These are phyloP conservation scores for Drechslerella dactyloides DNA, from an alignment of 2,329 filamentous ascomycete genomes.

Conservation along the genomic window DNA sequence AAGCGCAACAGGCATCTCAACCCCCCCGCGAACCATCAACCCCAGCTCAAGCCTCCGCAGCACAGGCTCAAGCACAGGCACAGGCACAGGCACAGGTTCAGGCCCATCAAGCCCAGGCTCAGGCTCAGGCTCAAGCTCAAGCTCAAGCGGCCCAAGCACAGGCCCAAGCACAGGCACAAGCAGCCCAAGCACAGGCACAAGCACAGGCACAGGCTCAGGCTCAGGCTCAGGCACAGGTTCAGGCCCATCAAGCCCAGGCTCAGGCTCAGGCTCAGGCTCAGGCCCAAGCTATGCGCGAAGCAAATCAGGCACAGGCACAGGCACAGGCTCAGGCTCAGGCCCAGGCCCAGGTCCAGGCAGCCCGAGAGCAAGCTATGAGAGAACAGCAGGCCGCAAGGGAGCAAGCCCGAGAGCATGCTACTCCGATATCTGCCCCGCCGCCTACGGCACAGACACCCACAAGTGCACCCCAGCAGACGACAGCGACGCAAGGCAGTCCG, in stretches of 20 bases:
- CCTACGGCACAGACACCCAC: conserved; percentile 35
- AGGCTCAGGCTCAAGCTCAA: conserved; percentile 14
- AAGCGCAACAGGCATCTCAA: conserved; percentile 33
- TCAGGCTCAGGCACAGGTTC: conserved; percentile 23
- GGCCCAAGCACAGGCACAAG: conserved; percentile 11
- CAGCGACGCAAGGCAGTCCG: conserved; percentile 48
- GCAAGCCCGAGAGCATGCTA: neutral
- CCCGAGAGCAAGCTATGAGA: neutral
- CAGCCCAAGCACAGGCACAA: too few species aligned
- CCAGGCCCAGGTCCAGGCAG: neutral
- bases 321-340: conserved; percentile 10
- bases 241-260: conserved; percentile 26
- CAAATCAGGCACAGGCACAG: conserved; percentile 17
- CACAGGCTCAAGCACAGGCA: conserved; percentile 26
- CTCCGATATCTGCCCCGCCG: neutral
- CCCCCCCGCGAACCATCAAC: conserved; percentile 31
- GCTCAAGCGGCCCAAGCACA: conserved; percentile 18
- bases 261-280: conserved; percentile 47
- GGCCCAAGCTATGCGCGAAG: conserved; percentile 16
- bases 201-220: conserved; percentile 26
- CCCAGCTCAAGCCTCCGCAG: conserved; percentile 4
- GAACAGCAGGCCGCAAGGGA: conserved; percentile 6
- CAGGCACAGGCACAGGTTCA: conserved; percentile 27
- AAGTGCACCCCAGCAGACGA: conserved; percentile 41
- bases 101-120: conserved; percentile 44